A percentile compares a stretch with the other conserved stretches of the same genome.
Conservation (phyloP, 805 yeast genomes). For the Lachancea cidri region DNA sequence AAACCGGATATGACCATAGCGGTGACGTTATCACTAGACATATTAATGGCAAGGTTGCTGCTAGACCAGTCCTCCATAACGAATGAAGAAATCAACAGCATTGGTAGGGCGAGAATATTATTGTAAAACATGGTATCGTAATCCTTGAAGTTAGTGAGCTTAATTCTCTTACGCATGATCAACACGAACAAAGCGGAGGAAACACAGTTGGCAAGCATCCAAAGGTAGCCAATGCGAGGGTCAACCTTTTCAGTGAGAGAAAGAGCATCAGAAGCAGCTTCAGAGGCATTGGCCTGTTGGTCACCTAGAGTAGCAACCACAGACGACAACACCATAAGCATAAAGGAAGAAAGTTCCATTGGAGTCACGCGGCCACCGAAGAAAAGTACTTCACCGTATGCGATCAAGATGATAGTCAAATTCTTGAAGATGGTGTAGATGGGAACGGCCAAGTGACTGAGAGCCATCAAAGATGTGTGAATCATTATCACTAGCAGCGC, state of each 20-base stretch:
- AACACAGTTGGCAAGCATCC: conserved; percentile 96
- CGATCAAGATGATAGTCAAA: conserved; percentile 91
- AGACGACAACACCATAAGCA: conserved; percentile 92
- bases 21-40: conserved; percentile 67
- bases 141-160: conserved; percentile 93
- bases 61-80: conserved; percentile 90
- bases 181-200: conserved; percentile 91
- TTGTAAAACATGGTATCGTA: conserved; percentile 98
- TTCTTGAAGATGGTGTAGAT: conserved; percentile 98
- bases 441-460: conserved; percentile 86
- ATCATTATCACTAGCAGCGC: conserved; percentile 86
- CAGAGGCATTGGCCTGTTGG: conserved; percentile 31
- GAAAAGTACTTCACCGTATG: conserved; percentile 97
- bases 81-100: conserved; percentile 69
- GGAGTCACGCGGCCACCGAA: conserved; percentile 89
- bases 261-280: conserved; percentile 27
- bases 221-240: conserved; percentile 73
- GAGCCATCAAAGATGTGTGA: conserved; percentile 92
- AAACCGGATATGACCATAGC: conserved; percentile 89
- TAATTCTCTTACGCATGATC: conserved; percentile 95
- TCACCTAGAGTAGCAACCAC: conserved; percentile 94
- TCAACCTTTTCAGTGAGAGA: conserved; percentile 31
- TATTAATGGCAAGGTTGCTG: conserved; percentile 66
- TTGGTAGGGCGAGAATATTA: conserved; percentile 89
- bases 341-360: conserved; percentile 84